phyloP scores from a whole-genome alignment of 768 basidiomycete genomes.

The Amanita rubescens region DNA sequence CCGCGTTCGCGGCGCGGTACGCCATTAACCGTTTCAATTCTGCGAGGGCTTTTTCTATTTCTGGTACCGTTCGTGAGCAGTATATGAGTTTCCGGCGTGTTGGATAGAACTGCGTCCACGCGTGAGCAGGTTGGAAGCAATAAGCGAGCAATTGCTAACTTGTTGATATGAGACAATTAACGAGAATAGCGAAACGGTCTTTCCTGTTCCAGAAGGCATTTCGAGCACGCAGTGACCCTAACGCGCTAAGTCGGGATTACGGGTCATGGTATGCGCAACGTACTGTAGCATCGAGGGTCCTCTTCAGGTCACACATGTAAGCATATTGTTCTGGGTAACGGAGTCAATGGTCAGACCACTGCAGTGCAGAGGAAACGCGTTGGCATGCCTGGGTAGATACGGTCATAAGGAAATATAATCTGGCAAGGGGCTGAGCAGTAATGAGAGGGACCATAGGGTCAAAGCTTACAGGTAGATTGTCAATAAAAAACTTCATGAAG shows the following conservation, averaged over 20 bases:
- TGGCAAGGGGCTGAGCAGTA: slow-evolving; percentile 20
- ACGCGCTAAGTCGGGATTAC: not conserved
- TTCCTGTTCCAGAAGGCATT: slow-evolving; percentile 99
- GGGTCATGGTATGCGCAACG: slow-evolving; percentile 3
- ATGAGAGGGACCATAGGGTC: not conserved
- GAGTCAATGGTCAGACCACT: slow-evolving; percentile 3
- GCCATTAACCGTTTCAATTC: slow-evolving; percentile 92
- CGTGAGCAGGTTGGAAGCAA: slow-evolving; percentile 5
- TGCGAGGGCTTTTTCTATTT: slow-evolving; percentile 96
- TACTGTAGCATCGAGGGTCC: slow-evolving; percentile 92
- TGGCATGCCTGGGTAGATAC: slow-evolving; percentile 82
- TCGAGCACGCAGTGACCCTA: slow-evolving; percentile 99
- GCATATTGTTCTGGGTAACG: slow-evolving; percentile 82
- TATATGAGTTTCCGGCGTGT: slow-evolving; percentile 93
- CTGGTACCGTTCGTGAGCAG: slow-evolving; percentile 98
- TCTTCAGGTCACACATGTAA: slow-evolving; percentile 98
- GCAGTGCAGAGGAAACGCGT: not conserved
- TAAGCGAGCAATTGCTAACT: slow-evolving; percentile 30
- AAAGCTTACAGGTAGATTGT: slow-evolving; percentile 62
- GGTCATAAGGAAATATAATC: slow-evolving; percentile 91
- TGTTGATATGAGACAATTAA: slow-evolving; percentile 98
- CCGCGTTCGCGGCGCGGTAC: slow-evolving; percentile 70
- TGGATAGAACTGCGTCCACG: slow-evolving; percentile 70
- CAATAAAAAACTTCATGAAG: slow-evolving; percentile 76
- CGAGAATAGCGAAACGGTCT: slow-evolving; percentile 93